A percentile compares a stretch with the other conserved stretches of the same genome.
phyloP scores from a whole-genome alignment of 2,329 filamentous ascomycete genomes.

The Colletotrichum agaves region DNA sequence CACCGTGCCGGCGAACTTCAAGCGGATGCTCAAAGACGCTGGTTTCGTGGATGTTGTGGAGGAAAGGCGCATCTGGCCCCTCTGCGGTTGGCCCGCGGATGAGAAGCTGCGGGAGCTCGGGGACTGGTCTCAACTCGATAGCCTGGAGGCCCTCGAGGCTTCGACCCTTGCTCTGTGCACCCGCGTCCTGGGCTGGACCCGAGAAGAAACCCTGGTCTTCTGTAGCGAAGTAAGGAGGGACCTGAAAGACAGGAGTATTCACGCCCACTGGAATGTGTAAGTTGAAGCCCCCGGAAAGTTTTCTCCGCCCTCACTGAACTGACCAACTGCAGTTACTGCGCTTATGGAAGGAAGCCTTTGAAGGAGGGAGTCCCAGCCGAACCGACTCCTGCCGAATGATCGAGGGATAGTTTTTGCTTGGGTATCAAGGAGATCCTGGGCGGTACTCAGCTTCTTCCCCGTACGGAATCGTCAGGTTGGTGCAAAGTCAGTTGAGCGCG shows the following conservation, averaged over 20 bases:
- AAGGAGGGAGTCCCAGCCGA: no score
- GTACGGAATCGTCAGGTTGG: no score
- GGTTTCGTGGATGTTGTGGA: constrained; percentile 49
- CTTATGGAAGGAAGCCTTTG: no score
- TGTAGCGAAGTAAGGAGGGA: constrained; percentile 45
- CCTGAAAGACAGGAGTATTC: constrained; percentile 43
- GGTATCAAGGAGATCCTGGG: no score
- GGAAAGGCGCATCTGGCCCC: constrained; percentile 47
- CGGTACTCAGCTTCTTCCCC: no score
- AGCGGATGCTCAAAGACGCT: constrained; percentile 41
- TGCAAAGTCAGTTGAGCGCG: no score
- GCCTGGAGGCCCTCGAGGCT: constrained; percentile 41
- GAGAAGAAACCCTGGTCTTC: constrained; percentile 44
- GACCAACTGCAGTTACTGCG: no score
- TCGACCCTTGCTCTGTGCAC: constrained; percentile 47
- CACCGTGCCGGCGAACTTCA: constrained; percentile 43
- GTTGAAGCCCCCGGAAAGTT: not conserved
- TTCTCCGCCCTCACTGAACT: no score
- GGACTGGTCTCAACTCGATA: constrained; percentile 37
- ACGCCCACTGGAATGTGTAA: constrained; percentile 43
- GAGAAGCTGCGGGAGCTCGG: constrained; percentile 48
- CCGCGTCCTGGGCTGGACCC: constrained; percentile 46
- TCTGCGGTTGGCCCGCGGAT: constrained; percentile 49
- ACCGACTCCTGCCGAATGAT: no score
- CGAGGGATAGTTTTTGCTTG: no score